Evolutionary conservation across 129 eudicot species (phyloP).

Genomic region (Escallonia herrerae): DNA sequence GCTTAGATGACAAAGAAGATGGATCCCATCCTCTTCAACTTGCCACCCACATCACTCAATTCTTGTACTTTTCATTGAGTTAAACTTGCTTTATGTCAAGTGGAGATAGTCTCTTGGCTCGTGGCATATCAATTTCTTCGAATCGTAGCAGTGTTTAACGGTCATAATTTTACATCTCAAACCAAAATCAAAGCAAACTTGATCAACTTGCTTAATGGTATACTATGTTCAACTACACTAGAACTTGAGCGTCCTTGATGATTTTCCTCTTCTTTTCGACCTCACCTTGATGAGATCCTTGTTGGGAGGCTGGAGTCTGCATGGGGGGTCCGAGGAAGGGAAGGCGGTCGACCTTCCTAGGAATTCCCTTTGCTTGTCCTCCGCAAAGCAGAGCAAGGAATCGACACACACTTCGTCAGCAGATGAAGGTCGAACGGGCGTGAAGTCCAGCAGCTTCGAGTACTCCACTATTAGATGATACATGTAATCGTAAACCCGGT

Average conservation of each 20-base stretch:
- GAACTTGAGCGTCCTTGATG: slow-evolving; percentile 9
- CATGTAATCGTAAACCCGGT: slow-evolving; percentile 78
- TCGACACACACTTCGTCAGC: slow-evolving; percentile 57
- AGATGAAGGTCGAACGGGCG: slow-evolving; percentile 49
- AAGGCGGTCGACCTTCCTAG: slow-evolving; percentile 42
- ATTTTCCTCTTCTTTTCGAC: slow-evolving; percentile 33
- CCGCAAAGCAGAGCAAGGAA: slow-evolving; percentile 71
- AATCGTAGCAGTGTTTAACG: too few relatives aligned
- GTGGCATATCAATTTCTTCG: too few relatives aligned
- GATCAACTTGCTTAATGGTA: not conserved
- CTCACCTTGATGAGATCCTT: slow-evolving; percentile 22
- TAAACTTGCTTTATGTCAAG: too few relatives aligned
- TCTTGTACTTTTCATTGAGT: too few relatives aligned
- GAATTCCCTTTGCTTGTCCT: slow-evolving; percentile 43
- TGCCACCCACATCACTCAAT: too few relatives aligned
- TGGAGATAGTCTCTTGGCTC: too few relatives aligned
- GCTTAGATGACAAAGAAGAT: too few relatives aligned
- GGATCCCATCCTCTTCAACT: too few relatives aligned
- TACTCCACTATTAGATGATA: slow-evolving; percentile 58
- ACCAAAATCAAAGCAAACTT: too few relatives aligned
- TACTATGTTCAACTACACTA: not conserved
- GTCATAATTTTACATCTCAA: too few relatives aligned
- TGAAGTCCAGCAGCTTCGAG: slow-evolving; percentile 56
- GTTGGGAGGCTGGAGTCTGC: slow-evolving; percentile 39
- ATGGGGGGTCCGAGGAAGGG: slow-evolving; percentile 55